phyloP scores from a whole-genome alignment of 1,284 basidiomycete genomes.

The Pholiota adiposa region DNA sequence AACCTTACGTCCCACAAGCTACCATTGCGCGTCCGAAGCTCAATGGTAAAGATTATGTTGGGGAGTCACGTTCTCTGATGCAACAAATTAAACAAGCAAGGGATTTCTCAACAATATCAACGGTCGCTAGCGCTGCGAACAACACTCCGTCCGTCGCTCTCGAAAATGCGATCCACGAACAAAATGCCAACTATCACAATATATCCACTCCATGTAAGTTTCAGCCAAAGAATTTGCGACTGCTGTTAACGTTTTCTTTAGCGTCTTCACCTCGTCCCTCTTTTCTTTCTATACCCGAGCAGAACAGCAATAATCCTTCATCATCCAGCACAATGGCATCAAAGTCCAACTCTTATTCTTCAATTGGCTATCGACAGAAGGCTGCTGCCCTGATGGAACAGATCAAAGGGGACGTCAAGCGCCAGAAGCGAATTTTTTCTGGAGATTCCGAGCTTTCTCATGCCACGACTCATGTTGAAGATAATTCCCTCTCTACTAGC shows the following conservation, averaged over 20 bases:
- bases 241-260: constrained; percentile 11
- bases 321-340: constrained; percentile 33
- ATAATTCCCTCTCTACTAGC: constrained; percentile 27
- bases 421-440: constrained; percentile 70
- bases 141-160: constrained; percentile 26
- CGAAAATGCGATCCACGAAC: constrained; percentile 15
- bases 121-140: constrained; percentile 44
- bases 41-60: constrained; percentile 66
- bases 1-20: constrained; percentile 46
- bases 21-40: constrained; percentile 51
- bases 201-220: constrained; percentile 21
- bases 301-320: constrained; percentile 27
- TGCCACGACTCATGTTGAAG: constrained; percentile 39
- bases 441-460: constrained; percentile 61
- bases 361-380: constrained; percentile 71
- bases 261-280: constrained; percentile 30
- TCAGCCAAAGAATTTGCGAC: not conserved
- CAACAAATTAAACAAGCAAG: constrained; percentile 74
- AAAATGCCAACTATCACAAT: constrained; percentile 5
- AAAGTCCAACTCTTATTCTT: constrained; percentile 49
- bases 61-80: constrained; percentile 74
- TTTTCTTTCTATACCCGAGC: constrained; percentile 35
- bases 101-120: constrained; percentile 75
- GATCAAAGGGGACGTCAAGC: constrained; percentile 76
- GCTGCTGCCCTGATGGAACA: constrained; percentile 84